A percentile compares a stretch with the other conserved stretches of the same genome.
Evolutionary conservation across 148 eudicot genomes (phyloP).

Genomic region (Fagopyrum homotropicum): DNA sequence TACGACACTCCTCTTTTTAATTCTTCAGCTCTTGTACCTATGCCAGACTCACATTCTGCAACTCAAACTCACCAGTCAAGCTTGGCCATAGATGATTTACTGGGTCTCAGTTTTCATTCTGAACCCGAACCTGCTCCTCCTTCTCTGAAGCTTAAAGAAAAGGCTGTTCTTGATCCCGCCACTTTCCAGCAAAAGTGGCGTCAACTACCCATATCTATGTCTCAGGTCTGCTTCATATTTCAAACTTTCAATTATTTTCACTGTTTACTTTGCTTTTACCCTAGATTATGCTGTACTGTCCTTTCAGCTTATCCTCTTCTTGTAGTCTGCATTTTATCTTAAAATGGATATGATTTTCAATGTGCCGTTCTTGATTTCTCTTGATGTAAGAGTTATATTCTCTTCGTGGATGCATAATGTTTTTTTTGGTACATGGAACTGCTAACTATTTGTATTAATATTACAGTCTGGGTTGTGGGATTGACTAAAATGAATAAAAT

Average conservation of each 20-base stretch:
- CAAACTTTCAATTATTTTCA: background rate
- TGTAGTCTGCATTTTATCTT: background rate
- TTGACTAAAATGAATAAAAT: background rate
- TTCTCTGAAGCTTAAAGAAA: constrained; percentile 61
- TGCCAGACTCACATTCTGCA: constrained; percentile 33
- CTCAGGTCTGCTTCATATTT: constrained; percentile 55
- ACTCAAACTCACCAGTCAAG: constrained; percentile 41
- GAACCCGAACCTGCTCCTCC: constrained; percentile 39
- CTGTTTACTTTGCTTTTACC: background rate
- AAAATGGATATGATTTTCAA: background rate
- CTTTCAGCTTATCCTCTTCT: background rate
- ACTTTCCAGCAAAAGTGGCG: constrained; percentile 99
- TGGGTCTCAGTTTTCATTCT: constrained; percentile 60
- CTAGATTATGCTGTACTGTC: background rate
- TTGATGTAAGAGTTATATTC: background rate
- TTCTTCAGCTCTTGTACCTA: constrained; percentile 37
- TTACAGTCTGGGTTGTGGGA: background rate
- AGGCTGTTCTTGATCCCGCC: constrained; percentile 72
- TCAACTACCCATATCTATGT: constrained; percentile 59
- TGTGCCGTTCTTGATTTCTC: background rate
- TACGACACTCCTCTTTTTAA: constrained; percentile 60
- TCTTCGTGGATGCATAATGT: background rate
- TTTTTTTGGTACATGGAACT: constrained; percentile 1
- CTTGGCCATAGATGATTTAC: constrained; percentile 80
- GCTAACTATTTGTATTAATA: background rate